Percentiles rank a stretch among this genome's conserved stretches.
These are phyloP conservation scores for Lichtheimia ornata DNA, from an alignment of 371 early-diverging fungal species.

Conservation along the genomic window DNA sequence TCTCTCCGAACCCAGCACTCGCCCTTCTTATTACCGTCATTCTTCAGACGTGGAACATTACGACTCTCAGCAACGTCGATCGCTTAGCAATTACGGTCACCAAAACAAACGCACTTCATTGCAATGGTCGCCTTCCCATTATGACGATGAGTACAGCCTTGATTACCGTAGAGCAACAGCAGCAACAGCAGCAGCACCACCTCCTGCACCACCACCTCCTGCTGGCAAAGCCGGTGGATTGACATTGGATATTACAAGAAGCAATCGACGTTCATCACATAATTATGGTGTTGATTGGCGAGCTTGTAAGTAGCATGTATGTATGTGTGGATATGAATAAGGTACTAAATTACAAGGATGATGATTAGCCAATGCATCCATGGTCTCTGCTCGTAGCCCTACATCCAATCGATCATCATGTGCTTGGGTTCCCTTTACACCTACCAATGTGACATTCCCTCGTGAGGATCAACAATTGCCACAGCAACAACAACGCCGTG, in stretches of 20 bases:
- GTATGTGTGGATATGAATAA: background rate
- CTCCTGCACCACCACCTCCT: background rate
- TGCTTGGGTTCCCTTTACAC: constrained; percentile 29
- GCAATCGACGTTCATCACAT: constrained; percentile 18
- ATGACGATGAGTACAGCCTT: background rate
- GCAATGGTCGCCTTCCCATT: constrained; percentile 15
- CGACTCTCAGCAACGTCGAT: constrained; percentile 16
- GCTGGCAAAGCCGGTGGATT: background rate
- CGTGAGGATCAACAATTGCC: constrained; percentile 22
- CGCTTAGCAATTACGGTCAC: constrained; percentile 9
- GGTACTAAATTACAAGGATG: background rate
- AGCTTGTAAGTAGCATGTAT: constrained; percentile 21
- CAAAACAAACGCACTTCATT: constrained; percentile 21
- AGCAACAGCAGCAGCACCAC: background rate
- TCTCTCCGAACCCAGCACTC: constrained; percentile 41
- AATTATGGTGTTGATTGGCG: constrained; percentile 27
- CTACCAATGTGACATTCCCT: constrained; percentile 24
- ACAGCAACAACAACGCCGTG: constrained; percentile 40
- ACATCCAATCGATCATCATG: constrained; percentile 20
- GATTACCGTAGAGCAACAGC: background rate
- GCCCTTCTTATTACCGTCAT: constrained; percentile 21
- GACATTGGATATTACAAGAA: constrained; percentile 10
- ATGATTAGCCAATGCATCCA: constrained; percentile 5
- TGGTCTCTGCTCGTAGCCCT: constrained; percentile 11
- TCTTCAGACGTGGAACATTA: constrained; percentile 16